Base-by-base conservation (phyloP, 2,329 filamentous ascomycete species). In the Harringtonia lauricola region DNA sequence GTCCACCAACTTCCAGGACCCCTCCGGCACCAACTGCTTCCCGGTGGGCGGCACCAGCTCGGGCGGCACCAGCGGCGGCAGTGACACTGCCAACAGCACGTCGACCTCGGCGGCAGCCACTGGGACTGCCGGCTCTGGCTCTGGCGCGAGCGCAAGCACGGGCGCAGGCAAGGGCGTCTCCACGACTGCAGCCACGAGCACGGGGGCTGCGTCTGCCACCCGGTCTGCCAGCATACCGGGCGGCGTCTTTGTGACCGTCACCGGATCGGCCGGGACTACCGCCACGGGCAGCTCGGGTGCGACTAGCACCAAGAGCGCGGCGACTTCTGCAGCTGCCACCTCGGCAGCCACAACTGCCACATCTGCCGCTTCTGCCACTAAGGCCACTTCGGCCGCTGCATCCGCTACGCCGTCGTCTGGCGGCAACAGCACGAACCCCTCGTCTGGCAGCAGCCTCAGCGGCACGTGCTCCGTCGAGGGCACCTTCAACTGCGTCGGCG, bases 401-500 rank as follows among this genome's bases (percentile, higher is more conserved):
- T 36, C 46, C 2, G 41, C 24, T 10, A 41, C 35, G 17, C n/a
- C 41, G 40, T 48, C 42, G 51, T 51, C 53, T 14, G 50, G 57
- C 9, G 50, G 50, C 28, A 51, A 42, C 42, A 40, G 36, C 37
- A 22, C 30, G 24, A 44, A 37, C 14, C 1, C 41, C 22, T 50
- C 67, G 3, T 59, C 56, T 5, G 68, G 70, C 34, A 59, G 63
- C 4, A 55, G 51, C 14, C 51, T 59, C 36, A 52, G 53, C 8
- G 61, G 62, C 19, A 40, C 65, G 34, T 74, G 72, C 63, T 59
- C 56, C 34, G 38, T 55, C 14, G 71, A 74, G 52, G 72, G 72
- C 47, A 45, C 52, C 14, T 74, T 68, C 65, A 68, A 70, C 59
- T 75, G 72, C 53, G 57, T 72, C 39, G 58, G 68, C 46, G 57